Conservation (phyloP, 495 filamentous ascomycete species). For the Xylaria acuta region DNA sequence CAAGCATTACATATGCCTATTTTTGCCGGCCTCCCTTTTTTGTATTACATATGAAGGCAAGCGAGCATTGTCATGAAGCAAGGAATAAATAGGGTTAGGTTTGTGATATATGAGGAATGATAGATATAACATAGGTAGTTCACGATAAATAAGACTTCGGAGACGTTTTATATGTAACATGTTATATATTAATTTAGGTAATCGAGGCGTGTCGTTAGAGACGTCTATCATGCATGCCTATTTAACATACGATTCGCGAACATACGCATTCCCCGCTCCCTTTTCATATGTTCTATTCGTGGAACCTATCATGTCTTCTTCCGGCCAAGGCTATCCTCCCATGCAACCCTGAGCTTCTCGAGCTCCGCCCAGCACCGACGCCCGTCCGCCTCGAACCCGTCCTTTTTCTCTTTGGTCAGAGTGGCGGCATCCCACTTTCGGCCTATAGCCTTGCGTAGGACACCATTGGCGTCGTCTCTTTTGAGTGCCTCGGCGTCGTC, state of each 20-base stretch:
- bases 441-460: conserved; percentile 49
- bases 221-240: neutral
- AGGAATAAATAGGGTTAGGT: neutral
- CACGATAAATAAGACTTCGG: neutral
- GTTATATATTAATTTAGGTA: neutral
- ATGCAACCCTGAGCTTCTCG: conserved; percentile 78
- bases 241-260: neutral
- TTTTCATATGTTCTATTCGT: neutral
- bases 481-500: conserved; percentile 55
- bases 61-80: neutral
- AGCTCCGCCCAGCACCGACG: conserved; percentile 79
- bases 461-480: conserved; percentile 44
- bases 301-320: conserved; percentile 18
- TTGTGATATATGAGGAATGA: neutral
- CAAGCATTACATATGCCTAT: neutral
- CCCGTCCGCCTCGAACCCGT: conserved; percentile 77
- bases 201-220: neutral
- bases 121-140: neutral
- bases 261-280: neutral
- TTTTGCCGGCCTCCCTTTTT: neutral
- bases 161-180: neutral
- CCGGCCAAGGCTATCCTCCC: conserved; percentile 65
- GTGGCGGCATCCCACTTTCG: conserved; percentile 63
- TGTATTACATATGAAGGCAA: neutral
- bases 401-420: conserved; percentile 67